phyloP scores from a whole-genome alignment of 495 filamentous ascomycete species.

The Penicillium cosmopolitanum region DNA sequence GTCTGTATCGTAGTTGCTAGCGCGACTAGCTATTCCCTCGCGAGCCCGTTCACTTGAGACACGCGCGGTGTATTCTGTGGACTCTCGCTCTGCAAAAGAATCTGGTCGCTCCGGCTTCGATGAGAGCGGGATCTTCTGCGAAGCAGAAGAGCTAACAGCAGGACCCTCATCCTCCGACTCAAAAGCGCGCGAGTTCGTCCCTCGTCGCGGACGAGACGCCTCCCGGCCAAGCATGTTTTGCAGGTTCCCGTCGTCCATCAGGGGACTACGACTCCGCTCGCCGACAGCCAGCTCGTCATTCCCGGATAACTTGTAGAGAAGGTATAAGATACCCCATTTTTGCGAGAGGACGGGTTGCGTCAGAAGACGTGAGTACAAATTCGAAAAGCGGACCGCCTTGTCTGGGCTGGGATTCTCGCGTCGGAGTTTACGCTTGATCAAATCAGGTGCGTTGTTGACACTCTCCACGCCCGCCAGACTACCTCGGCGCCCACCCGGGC shows the following conservation, averaged over 20 bases:
- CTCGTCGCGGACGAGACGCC: constrained; percentile 25
- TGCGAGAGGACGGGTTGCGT: constrained; percentile 88
- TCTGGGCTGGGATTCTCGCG: constrained; percentile 74
- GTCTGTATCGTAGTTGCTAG: constrained; percentile 26
- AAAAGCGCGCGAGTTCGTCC: constrained; percentile 19
- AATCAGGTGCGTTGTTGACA: constrained; percentile 86
- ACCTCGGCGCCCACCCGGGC: constrained; percentile 33
- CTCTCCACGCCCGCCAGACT: constrained; percentile 49
- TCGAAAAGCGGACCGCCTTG: constrained; percentile 84
- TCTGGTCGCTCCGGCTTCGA: constrained; percentile 30
- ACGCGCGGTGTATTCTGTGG: constrained; percentile 18
- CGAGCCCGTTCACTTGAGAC: constrained; percentile 16
- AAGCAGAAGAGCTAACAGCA: constrained; percentile 49
- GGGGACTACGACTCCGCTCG: constrained; percentile 42
- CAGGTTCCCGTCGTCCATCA: constrained; percentile 42
- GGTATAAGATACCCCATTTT: constrained; percentile 95
- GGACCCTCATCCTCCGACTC: constrained; percentile 49
- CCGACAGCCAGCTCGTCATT: constrained; percentile 46
- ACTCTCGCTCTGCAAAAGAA: constrained; percentile 30
- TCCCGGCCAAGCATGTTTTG: constrained; percentile 42
- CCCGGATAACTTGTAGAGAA: constrained; percentile 80
- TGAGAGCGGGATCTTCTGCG: constrained; percentile 33
- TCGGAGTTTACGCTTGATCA: constrained; percentile 86
- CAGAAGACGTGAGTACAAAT: constrained; percentile 83
- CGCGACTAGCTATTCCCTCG: constrained; percentile 20